Percentiles rank a stretch among this genome's conserved stretches.
Conservation (phyloP, 2,329 filamentous ascomycete species). For the Chaetomium globosum region DNA sequence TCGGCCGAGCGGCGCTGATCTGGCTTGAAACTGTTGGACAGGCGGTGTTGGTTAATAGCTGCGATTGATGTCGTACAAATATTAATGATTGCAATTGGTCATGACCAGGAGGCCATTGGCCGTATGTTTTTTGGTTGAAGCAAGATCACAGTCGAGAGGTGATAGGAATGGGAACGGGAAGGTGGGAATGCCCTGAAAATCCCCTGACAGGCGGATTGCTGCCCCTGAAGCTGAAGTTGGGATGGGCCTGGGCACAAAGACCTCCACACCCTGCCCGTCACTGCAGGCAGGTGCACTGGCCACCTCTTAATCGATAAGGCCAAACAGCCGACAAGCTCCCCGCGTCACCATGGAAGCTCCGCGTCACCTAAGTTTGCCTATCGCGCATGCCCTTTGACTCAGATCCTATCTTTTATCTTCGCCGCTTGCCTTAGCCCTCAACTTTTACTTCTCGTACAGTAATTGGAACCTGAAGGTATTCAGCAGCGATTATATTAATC, state of each 20-base stretch:
- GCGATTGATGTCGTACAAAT: background rate
- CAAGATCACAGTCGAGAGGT: background rate
- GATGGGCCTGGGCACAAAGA: background rate
- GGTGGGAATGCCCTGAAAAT: background rate
- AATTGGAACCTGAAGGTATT: background rate
- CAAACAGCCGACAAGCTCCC: slow-evolving; percentile 7
- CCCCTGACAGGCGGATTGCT: slow-evolving; percentile 1
- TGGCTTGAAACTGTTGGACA: slow-evolving; percentile 15
- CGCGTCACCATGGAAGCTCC: slow-evolving; percentile 30
- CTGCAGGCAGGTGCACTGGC: slow-evolving; percentile 30
- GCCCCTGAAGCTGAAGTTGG: slow-evolving; percentile 5
- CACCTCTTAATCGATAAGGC: slow-evolving; percentile 26
- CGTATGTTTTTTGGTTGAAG: background rate
- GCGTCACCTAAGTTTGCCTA: slow-evolving; percentile 38
- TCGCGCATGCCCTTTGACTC: background rate
- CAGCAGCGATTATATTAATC: background rate
- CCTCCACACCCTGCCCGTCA: background rate
- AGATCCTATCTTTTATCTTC: background rate
- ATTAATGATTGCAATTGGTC: background rate
- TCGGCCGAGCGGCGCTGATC: slow-evolving; percentile 22
- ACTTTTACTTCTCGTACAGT: background rate
- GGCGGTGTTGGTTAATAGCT: background rate
- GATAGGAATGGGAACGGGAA: background rate
- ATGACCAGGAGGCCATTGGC: background rate
- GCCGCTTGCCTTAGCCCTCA: background rate